A percentile compares a stretch with the other conserved stretches of the same genome.
These are phyloP conservation scores for Aspergillus sparsus DNA, from an alignment of 495 filamentous ascomycete genomes.

Conservation along the genomic window DNA sequence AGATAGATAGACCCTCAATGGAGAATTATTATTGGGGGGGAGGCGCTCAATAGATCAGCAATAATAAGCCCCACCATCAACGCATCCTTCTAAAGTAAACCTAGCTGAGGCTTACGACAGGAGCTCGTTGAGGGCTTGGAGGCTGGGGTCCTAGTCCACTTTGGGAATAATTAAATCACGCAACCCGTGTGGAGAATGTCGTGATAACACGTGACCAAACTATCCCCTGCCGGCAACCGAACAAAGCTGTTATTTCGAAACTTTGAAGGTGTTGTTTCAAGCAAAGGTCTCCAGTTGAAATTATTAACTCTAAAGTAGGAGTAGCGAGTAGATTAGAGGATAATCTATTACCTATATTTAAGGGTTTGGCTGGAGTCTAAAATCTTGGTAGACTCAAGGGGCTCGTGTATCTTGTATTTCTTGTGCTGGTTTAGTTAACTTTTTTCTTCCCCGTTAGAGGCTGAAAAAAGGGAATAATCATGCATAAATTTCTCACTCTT, in stretches of 20 bases:
- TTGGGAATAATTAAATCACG: constrained; percentile 26
- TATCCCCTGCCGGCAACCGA: background rate
- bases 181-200: constrained; percentile 31
- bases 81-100: background rate
- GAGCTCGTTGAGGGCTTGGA: background rate
- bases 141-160: constrained; percentile 7
- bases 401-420: too few relatives aligned
- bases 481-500: background rate
- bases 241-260: background rate
- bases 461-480: background rate
- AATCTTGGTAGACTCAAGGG: too few relatives aligned
- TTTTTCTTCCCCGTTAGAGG: background rate
- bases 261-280: background rate
- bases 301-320: too few relatives aligned
- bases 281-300: background rate
- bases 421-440: background rate
- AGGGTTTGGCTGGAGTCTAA: too few relatives aligned
- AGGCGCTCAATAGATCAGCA: too few relatives aligned
- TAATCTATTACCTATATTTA: too few relatives aligned
- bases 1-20: too few relatives aligned
- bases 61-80: too few relatives aligned
- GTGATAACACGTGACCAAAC: constrained; percentile 25
- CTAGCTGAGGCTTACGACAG: background rate
- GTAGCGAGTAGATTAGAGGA: too few relatives aligned
- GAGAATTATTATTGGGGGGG: too few relatives aligned